Conservation (phyloP, 1,284 basidiomycete genomes). For the Amylostereum chailletii region DNA sequence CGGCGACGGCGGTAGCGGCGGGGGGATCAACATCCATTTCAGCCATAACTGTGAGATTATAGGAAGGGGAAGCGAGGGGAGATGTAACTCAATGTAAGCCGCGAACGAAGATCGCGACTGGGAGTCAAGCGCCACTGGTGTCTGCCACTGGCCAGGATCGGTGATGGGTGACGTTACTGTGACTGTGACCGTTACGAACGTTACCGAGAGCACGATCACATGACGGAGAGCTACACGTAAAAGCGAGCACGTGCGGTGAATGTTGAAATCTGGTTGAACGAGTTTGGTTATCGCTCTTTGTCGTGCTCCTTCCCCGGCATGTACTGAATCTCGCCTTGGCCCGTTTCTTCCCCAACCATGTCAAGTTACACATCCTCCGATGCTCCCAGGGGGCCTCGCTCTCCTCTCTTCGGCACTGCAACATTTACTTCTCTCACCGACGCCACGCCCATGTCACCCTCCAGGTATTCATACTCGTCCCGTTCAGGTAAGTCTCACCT, state of each 20-base stretch:
- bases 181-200: no score
- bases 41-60: slow-evolving; percentile 29
- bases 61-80: neutral
- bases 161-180: no score
- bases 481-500: slow-evolving; percentile 23
- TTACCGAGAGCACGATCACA: slow-evolving; percentile 15
- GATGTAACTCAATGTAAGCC: neutral
- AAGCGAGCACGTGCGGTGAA: slow-evolving; percentile 26
- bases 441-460: slow-evolving; percentile 30
- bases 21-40: slow-evolving; percentile 78
- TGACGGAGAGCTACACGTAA: slow-evolving; percentile 18
- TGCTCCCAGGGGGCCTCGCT: slow-evolving; percentile 30
- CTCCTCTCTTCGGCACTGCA: slow-evolving; percentile 40
- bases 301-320: neutral
- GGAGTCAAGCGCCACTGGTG: no score
- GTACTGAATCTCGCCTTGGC: no score
- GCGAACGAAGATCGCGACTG: neutral
- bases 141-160: no score
- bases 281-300: neutral
- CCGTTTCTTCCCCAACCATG: neutral
- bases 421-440: slow-evolving; percentile 40
- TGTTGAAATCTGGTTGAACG: slow-evolving; percentile 11
- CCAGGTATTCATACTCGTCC: slow-evolving; percentile 30
- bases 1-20: slow-evolving; percentile 24
- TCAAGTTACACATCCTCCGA: slow-evolving; percentile 22